A percentile compares a stretch with the other conserved stretches of the same genome.
Evolutionary conservation across 768 basidiomycete species (phyloP).

Genomic region (Mycena albidolilacea): DNA sequence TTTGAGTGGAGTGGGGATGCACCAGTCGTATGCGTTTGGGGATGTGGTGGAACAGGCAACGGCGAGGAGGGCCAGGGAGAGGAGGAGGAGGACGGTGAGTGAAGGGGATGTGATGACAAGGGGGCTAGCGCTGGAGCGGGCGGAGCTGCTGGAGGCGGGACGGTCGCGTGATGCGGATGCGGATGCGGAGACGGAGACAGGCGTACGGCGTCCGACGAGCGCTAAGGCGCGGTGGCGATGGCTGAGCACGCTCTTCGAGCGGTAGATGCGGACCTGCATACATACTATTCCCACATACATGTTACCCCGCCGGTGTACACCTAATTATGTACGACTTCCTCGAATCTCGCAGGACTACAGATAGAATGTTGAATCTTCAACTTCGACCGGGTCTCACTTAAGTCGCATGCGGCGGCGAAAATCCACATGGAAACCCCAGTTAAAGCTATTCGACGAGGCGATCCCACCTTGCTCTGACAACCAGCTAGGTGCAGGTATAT

Average conservation of each 20-base stretch:
- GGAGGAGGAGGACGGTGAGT: conserved; percentile 64
- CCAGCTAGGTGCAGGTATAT: no score
- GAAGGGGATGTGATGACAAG: conserved; percentile 59
- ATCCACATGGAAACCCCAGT: no score
- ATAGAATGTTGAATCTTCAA: not conserved
- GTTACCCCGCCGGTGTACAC: not conserved
- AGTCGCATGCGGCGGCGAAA: no score
- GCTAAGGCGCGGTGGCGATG: conserved; percentile 40
- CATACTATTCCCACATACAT: conserved; percentile 2
- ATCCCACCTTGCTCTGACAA: no score
- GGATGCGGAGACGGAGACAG: conserved; percentile 34
- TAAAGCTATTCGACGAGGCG: no score
- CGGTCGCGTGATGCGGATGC: conserved; percentile 7
- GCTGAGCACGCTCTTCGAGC: conserved; percentile 25
- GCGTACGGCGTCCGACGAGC: conserved; percentile 5
- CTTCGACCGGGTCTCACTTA: not conserved
- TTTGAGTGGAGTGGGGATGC: conserved; percentile 55
- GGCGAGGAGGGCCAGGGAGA: conserved; percentile 37
- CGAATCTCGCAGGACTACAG: not conserved
- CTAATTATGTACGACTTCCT: conserved; percentile 13
- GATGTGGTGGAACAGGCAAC: conserved; percentile 49
- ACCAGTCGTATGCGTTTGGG: conserved; percentile 44
- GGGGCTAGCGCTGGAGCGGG: conserved; percentile 27
- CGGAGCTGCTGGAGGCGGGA: conserved; percentile 22
- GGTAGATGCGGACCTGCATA: not conserved